Evolutionary conservation across 1,284 basidiomycete species (phyloP).

Genomic region (Papiliotrema fonsecae): DNA sequence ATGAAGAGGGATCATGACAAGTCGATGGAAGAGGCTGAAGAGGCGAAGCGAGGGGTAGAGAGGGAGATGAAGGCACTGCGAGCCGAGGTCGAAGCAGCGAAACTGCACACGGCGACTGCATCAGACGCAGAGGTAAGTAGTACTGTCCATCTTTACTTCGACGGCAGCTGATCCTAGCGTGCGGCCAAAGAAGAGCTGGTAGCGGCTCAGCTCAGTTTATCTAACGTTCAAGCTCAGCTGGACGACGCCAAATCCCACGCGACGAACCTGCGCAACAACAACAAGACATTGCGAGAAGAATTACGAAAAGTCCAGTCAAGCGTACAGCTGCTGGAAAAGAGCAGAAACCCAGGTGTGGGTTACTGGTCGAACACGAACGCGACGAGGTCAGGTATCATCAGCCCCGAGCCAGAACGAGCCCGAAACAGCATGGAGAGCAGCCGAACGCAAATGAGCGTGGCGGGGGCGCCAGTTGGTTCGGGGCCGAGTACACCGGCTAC

Average conservation of each 20-base stretch:
- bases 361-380: slow-evolving; percentile 61
- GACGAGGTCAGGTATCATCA: slow-evolving; percentile 10
- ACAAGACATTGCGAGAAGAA: slow-evolving; percentile 86
- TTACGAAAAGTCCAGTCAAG: slow-evolving; percentile 87
- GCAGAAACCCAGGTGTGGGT: slow-evolving; percentile 85
- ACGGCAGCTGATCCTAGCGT: slow-evolving; percentile 24
- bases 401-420: slow-evolving; percentile 2
- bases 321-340: slow-evolving; percentile 77
- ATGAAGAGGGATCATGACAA: slow-evolving; percentile 60
- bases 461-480: neutral
- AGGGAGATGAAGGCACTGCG: slow-evolving; percentile 23
- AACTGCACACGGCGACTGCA: slow-evolving; percentile 49
- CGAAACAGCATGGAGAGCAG: slow-evolving; percentile 9
- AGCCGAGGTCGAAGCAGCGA: slow-evolving; percentile 52
- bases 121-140: slow-evolving; percentile 48
- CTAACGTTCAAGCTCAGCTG: slow-evolving; percentile 42
- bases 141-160: neutral
- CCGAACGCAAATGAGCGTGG: neutral
- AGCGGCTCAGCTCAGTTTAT: slow-evolving; percentile 33
- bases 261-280: slow-evolving; percentile 45
- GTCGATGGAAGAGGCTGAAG: slow-evolving; percentile 55
- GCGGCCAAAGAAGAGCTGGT: slow-evolving; percentile 47
- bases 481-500: slow-evolving; percentile 2
- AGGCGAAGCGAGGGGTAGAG: slow-evolving; percentile 56
- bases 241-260: slow-evolving; percentile 41